Evolutionary conservation across 2,329 filamentous ascomycete species (phyloP), one percentile per base, ranked within the genome.

Genomic region (Chrysoporthe deuterocubensis): DNA sequence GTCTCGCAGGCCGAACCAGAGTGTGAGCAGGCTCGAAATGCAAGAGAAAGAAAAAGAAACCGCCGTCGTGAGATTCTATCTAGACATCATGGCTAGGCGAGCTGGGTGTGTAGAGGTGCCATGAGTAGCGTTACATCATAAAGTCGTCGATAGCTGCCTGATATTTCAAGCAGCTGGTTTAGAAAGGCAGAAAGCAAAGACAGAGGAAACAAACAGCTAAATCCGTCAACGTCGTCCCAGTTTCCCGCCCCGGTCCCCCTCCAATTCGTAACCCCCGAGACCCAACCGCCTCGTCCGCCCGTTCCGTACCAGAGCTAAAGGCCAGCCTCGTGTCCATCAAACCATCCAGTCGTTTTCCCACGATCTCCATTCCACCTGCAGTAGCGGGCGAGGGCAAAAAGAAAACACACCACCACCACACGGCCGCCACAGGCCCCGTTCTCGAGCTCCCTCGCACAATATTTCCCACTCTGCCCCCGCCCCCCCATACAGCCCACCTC

Each of bases 281-380:
- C 32, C 50, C 21, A 32, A 34, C 50, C 50, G 34, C 6, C 26
- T 54, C 26, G 4, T 54, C 50, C 21, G 50, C 26, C 50, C 50
- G 4, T 54, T 13, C 4, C 50, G 50, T 54, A 34, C 54, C 32
- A 57, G 18, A 40, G 44, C 44, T 46, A 46, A 46, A 14, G 13
- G 44, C 44, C 44, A 13, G 18, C 18, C 11, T 14, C 44, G 44
- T 46, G 44, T 18, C 54, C 40, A 40, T n/a, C 54, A 40, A 18
- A 4, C 32, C 54, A 40, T 57, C 54, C 54, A 57, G 32, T 57
- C 54, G 7, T 37, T 5, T 40, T 57, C 26, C 52, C 32, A 57
- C 54, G 34, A 57, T 57, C 26, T 26, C 32, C 34, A 7, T 21
- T 57, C 16, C 54, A 57, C 54, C 32, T 57, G 52, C 52, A 57